phyloP scores from a whole-genome alignment of 1,284 basidiomycete genomes.

The Porphyrellus sp. region DNA sequence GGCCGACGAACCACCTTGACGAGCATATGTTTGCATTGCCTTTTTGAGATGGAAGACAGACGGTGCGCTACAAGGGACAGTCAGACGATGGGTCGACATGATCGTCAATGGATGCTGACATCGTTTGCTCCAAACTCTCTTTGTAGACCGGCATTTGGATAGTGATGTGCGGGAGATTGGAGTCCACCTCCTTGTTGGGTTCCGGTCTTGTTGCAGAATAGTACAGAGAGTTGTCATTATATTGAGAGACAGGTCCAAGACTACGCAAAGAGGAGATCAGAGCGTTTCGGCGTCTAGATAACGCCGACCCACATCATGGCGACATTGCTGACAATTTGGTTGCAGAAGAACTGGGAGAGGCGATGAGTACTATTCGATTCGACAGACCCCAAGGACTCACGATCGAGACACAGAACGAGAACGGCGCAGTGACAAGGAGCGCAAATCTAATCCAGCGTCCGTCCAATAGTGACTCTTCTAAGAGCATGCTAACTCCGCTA shows the following conservation, averaged over 20 bases:
- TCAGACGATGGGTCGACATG: conserved; percentile 57
- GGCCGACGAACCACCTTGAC: conserved; percentile 74
- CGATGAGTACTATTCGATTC: background rate
- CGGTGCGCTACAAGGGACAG: conserved; percentile 48
- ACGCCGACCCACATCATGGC: conserved; percentile 47
- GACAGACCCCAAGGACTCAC: conserved; percentile 41
- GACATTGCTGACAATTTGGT: conserved; percentile 56
- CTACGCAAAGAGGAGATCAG: conserved; percentile 27
- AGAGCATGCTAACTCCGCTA: conserved; percentile 52
- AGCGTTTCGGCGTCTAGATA: background rate
- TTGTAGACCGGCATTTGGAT: conserved; percentile 82
- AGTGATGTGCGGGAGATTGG: conserved; percentile 67
- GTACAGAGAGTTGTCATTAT: conserved; percentile 69
- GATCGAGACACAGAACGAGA: conserved; percentile 72
- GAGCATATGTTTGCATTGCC: conserved; percentile 83
- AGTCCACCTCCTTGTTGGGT: conserved; percentile 58
- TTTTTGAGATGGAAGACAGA: conserved; percentile 78
- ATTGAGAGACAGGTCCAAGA: conserved; percentile 74
- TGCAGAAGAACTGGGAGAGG: conserved; percentile 65
- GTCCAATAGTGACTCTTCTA: conserved; percentile 69
- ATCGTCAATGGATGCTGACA: conserved; percentile 43
- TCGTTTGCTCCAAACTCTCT: conserved; percentile 67
- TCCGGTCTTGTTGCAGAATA: conserved; percentile 61
- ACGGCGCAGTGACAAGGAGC: conserved; percentile 60
- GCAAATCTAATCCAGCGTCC: conserved; percentile 59